phyloP scores from a whole-genome alignment of 345 rosid genomes.

The Cardamine occulta region DNA sequence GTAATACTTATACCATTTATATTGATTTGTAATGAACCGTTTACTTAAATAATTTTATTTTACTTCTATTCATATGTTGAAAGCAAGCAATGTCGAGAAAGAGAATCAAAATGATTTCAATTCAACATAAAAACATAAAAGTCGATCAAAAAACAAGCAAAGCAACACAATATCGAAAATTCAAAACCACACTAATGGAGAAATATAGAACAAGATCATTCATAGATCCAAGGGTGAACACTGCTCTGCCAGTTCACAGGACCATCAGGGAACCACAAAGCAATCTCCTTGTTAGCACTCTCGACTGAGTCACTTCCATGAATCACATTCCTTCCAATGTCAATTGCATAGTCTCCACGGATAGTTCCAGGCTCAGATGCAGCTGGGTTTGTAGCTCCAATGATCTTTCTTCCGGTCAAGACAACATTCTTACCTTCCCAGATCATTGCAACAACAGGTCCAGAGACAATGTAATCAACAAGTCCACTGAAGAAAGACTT shows the following conservation, averaged over 20 bases:
- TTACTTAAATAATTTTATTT: background rate
- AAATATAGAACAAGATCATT: slow-evolving; percentile 38
- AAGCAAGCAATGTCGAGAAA: background rate
- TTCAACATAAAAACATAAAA: background rate
- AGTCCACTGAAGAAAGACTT: slow-evolving; percentile 91
- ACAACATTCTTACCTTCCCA: slow-evolving; percentile 98
- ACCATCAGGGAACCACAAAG: slow-evolving; percentile 89
- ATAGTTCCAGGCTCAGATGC: slow-evolving; percentile 92
- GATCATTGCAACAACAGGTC: slow-evolving; percentile 95
- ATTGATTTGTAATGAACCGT: background rate
- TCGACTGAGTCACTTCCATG: slow-evolving; percentile 89
- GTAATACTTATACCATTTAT: background rate
- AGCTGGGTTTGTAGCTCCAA: slow-evolving; percentile 98
- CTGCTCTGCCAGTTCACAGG: slow-evolving; percentile 83
- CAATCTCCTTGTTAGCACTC: slow-evolving; percentile 88
- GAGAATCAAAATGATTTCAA: background rate
- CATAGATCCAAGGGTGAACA: slow-evolving; percentile 84
- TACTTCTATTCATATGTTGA: background rate
- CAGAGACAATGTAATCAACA: slow-evolving; percentile 89
- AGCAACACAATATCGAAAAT: background rate
- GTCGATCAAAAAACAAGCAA: background rate
- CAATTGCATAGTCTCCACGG: slow-evolving; percentile 90
- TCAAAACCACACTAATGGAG: background rate
- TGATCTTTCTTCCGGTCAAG: slow-evolving; percentile 79
- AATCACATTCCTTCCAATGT: slow-evolving; percentile 91